Conservation (phyloP, 2,329 filamentous ascomycete species). For the Huntiella decipiens region DNA sequence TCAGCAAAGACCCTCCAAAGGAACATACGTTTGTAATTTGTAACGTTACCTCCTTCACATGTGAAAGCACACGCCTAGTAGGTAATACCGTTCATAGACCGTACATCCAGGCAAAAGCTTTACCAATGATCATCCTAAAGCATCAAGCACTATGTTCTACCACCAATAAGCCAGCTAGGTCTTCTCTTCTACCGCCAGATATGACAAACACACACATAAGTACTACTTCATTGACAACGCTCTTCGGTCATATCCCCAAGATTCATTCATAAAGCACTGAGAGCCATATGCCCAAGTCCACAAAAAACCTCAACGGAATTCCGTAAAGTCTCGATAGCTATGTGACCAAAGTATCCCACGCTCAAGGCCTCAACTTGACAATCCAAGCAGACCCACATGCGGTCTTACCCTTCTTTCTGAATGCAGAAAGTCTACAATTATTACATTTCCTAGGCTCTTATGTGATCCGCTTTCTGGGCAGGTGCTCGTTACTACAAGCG, state of each 20-base stretch:
- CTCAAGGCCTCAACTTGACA: constrained; percentile 56
- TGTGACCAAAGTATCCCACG: constrained; percentile 73
- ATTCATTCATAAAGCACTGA: constrained; percentile 68
- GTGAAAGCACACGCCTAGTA: constrained; percentile 61
- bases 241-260: constrained; percentile 64
- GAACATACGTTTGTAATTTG: constrained; percentile 70
- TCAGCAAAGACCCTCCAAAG: constrained; percentile 63
- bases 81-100: constrained; percentile 50
- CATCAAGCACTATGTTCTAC: constrained; percentile 65
- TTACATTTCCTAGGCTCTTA: constrained; percentile 80
- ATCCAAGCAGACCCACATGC: constrained; percentile 66
- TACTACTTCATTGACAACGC: constrained; percentile 56
- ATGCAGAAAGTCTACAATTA: constrained; percentile 87
- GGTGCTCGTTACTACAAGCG: constrained; percentile 63
- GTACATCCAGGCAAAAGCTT: constrained; percentile 40
- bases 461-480: constrained; percentile 73
- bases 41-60: constrained; percentile 77
- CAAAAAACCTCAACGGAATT: constrained; percentile 74
- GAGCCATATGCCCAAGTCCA: constrained; percentile 39
- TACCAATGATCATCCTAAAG: constrained; percentile 45
- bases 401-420: constrained; percentile 83
- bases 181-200: constrained; percentile 72
- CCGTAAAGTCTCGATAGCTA: constrained; percentile 81
- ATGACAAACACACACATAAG: constrained; percentile 86
- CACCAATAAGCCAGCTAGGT: constrained; percentile 79